Evolutionary conservation across 768 basidiomycete species (phyloP), one percentile per base, ranked within the genome.

Genomic region (Hysterangium stoloniferum): DNA sequence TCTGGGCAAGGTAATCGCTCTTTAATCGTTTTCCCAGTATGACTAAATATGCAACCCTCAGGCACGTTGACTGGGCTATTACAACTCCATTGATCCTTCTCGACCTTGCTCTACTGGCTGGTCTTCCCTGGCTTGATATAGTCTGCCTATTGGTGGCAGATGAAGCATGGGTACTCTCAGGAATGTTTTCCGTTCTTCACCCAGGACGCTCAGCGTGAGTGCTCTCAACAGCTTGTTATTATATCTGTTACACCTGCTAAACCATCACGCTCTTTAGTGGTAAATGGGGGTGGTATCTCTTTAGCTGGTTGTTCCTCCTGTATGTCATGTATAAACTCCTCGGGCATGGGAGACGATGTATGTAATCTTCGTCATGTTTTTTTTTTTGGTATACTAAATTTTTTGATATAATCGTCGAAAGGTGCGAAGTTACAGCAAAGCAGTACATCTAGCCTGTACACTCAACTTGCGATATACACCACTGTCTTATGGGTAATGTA

Each of bases 251-350:
- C n/a, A n/a, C n/a, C n/a, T n/a, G n/a, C n/a, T n/a, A n/a, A n/a
- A n/a, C n/a, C n/a, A n/a, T n/a, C n/a, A n/a, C n/a, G n/a, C n/a
- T 45, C 8, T 33, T 25, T 13, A 52, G 51, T 4, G 43, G 34
- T 8, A 52, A 47, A 35, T 52, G 51, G 51, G 51, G 45, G 11
- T 52, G 51, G 51, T 52, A 32, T 36, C 9, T 35, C 6, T 48
- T 52, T 44, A 9, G 25, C 33, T 45, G 43, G 19, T 9, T 52
- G 15, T 52, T 48, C 20, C 42, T 52, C 11, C 17, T 52, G 29
- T 31, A 15, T 13, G 36, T 52, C n/a, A 4, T 52, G 15, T 15
- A 32, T 28, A 34, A 17, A 13, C 22, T 52, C 19, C 8, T 48
- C 4, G 45, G 32, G 32, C 29, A 32, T 19, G 51, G 51, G 22